phyloP scores from a whole-genome alignment of 352 stramenopile genomes.

The Phytophthora rubi region DNA sequence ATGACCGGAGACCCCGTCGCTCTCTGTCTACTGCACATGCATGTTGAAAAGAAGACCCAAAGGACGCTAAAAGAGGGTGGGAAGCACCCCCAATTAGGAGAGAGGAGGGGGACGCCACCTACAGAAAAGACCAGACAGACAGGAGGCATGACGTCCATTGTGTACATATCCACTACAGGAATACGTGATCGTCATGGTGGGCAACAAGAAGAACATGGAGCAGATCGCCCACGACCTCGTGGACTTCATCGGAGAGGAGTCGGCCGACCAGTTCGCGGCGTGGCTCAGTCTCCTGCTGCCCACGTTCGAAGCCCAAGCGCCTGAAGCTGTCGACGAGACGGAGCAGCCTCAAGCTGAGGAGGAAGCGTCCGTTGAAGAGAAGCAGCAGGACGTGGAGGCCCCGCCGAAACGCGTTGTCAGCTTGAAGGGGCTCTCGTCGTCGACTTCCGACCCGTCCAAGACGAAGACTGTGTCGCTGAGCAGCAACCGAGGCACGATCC shows the following conservation, averaged over 20 bases:
- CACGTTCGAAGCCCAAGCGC: constrained; percentile 47
- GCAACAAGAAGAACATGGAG: constrained; percentile 88
- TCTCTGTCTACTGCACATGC: constrained; percentile 24
- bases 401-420: constrained; percentile 66
- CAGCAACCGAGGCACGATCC: constrained; percentile 56
- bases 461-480: constrained; percentile 66
- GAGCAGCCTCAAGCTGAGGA: constrained; percentile 17
- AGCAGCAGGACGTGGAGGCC: constrained; percentile 12
- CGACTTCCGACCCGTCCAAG: constrained; percentile 30
- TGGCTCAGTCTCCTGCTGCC: constrained; percentile 72
- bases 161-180: constrained; percentile 59
- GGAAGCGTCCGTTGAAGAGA: constrained; percentile 9
- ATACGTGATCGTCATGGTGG: constrained; percentile 88
- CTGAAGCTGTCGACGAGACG: too few species aligned
- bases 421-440: constrained; percentile 54
- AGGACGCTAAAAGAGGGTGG: constrained; percentile 34
- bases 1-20: not conserved
- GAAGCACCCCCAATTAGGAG: constrained; percentile 32
- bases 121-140: constrained; percentile 24
- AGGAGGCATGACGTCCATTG: constrained; percentile 37
- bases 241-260: constrained; percentile 86
- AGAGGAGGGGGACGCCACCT: constrained; percentile 25
- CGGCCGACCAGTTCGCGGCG: constrained; percentile 70
- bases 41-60: constrained; percentile 38
- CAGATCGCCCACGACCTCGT: constrained; percentile 84